Percentiles rank a stretch among this genome's conserved stretches.
phyloP scores from a whole-genome alignment of 768 basidiomycete species.

The Lentinus brumalis region DNA sequence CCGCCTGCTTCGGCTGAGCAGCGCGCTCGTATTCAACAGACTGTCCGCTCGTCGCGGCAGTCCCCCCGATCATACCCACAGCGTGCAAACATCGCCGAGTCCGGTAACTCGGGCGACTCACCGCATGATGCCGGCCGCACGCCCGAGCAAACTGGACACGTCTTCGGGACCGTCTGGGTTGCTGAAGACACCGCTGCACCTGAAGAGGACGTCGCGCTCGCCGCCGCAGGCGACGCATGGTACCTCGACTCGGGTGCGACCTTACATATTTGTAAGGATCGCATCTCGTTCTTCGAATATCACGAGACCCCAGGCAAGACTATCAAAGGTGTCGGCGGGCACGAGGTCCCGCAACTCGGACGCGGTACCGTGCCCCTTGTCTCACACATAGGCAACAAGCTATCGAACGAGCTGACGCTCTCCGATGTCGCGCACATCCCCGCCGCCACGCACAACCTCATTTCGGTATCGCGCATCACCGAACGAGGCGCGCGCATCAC shows the following conservation, averaged over 20 bases:
- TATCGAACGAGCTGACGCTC: constrained; percentile 12
- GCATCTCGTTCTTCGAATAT: constrained; percentile 5
- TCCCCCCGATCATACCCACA: neutral
- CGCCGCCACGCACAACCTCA: constrained; percentile 15
- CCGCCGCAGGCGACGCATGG: constrained; percentile 7
- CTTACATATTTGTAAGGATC: constrained; percentile 1
- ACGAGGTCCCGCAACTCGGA: constrained; percentile 9
- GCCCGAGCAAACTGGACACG: too few species aligned
- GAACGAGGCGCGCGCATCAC: neutral
- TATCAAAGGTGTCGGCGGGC: constrained; percentile 14
- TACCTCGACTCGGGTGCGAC: constrained; percentile 18
- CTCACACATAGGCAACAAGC: neutral
- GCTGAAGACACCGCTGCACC: neutral
- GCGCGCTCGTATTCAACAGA: neutral
- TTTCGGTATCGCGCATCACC: constrained; percentile 18
- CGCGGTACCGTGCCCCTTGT: constrained; percentile 1
- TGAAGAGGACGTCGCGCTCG: neutral
- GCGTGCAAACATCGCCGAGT: neutral
- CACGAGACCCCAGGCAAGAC: constrained; percentile 5
- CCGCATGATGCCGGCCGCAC: too few species aligned
- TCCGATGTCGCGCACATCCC: constrained; percentile 16
- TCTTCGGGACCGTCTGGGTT: constrained; percentile 1
- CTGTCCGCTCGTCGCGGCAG: neutral
- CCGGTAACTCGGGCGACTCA: neutral
- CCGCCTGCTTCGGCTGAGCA: too few species aligned